Conservation (phyloP, 345 rosid genomes). For the Sapria himalayana region DNA sequence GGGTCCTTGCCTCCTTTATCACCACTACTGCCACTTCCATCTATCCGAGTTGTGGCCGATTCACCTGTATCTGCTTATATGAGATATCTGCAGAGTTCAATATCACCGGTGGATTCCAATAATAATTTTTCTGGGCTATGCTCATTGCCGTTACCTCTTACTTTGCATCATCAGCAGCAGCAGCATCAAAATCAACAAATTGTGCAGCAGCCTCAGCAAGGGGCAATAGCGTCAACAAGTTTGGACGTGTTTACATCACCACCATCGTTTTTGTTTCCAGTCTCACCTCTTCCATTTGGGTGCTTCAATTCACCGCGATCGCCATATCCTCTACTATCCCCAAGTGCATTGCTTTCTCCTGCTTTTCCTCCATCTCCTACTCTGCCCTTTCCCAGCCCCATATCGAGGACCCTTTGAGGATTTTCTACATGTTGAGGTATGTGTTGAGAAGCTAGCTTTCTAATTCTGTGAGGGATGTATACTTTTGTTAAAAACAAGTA, state of each 20-base stretch:
- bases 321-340: slow-evolving; percentile 39
- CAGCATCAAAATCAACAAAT: slow-evolving; percentile 11
- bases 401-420: slow-evolving; percentile 33
- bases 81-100: slow-evolving; percentile 48
- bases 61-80: slow-evolving; percentile 56
- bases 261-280: slow-evolving; percentile 23
- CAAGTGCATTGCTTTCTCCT: slow-evolving; percentile 39
- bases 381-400: slow-evolving; percentile 54
- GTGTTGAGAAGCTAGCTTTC: no score
- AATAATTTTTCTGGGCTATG: slow-evolving; percentile 41
- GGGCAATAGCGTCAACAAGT: slow-evolving; percentile 4
- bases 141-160: slow-evolving; percentile 21
- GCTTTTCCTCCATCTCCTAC: slow-evolving; percentile 52
- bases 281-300: slow-evolving; percentile 39
- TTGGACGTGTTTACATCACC: slow-evolving; percentile 6
- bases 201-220: slow-evolving; percentile 9
- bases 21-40: slow-evolving; percentile 44
- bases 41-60: slow-evolving; percentile 51
- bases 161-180: slow-evolving; percentile 3
- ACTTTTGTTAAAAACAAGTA: no score
- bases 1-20: slow-evolving; percentile 32
- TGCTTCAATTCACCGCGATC: slow-evolving; percentile 65
- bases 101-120: slow-evolving; percentile 22
- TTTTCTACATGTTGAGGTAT: no score
- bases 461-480: no score